These are phyloP conservation scores for Stachybotrys chartarum DNA, from an alignment of 2,329 filamentous ascomycete genomes.

Conservation along the genomic window DNA sequence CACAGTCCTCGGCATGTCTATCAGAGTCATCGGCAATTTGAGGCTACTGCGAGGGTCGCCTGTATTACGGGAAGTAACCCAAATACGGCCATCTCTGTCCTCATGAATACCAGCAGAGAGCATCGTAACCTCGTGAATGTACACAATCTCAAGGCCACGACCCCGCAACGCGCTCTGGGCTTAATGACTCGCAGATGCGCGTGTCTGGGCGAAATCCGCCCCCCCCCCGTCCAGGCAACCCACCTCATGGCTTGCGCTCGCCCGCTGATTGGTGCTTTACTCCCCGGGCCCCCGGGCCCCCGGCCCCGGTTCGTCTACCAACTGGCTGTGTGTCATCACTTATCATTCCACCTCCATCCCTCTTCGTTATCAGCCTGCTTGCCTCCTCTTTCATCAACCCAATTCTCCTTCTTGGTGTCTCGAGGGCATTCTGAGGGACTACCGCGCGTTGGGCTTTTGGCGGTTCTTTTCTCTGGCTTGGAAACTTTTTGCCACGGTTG, in stretches of 20 bases:
- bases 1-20: no score
- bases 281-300: background rate
- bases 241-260: constrained; percentile 24
- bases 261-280: constrained; percentile 18
- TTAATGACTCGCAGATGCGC: constrained; percentile 41
- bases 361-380: background rate
- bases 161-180: background rate
- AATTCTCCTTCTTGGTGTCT: background rate
- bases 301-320: constrained; percentile 13
- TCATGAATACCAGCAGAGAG: no score
- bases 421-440: background rate
- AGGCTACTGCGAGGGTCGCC: no score
- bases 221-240: constrained; percentile 2
- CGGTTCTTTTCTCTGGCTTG: background rate
- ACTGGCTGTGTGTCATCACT: constrained; percentile 7
- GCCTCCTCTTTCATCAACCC: background rate
- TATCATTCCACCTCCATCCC: background rate
- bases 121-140: no score
- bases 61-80: no score
- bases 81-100: no score
- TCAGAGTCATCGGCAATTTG: no score
- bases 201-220: background rate
- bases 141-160: background rate
- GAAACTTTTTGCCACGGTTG: background rate
- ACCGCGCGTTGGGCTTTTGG: background rate